A percentile compares a stretch with the other conserved stretches of the same genome.
These are phyloP conservation scores for Edaphochlamys debaryana DNA, from an alignment of 139 green algal species.

Conservation along the genomic window DNA sequence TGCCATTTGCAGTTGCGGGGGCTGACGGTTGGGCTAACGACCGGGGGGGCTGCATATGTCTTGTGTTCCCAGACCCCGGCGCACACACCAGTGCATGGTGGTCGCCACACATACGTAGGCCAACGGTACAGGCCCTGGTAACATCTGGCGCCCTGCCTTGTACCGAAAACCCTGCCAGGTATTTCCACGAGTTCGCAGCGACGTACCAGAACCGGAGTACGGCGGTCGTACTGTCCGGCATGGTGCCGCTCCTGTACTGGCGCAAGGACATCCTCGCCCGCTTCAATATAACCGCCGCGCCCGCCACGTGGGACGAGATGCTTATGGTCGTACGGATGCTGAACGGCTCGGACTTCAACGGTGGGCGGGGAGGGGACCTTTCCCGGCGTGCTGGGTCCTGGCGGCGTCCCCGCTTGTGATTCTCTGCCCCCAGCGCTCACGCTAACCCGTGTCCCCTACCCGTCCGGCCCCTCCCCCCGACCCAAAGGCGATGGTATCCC, in stretches of 20 bases:
- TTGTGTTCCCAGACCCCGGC: background rate
- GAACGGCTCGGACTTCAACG: conserved; percentile 24
- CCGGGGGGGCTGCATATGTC: too few species aligned
- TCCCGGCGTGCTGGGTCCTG: too few species aligned
- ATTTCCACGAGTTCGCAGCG: background rate
- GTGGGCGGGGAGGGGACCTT: too few species aligned
- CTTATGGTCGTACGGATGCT: background rate
- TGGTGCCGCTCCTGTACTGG: conserved; percentile 31
- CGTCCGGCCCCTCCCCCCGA: too few species aligned
- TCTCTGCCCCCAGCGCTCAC: too few species aligned
- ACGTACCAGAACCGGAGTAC: background rate
- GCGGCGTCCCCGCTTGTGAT: too few species aligned
- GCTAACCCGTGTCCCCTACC: too few species aligned
- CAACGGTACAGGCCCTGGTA: background rate
- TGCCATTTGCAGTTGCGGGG: too few species aligned
- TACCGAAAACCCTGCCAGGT: background rate
- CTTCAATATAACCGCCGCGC: background rate
- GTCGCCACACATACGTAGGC: background rate
- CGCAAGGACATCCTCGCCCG: conserved; percentile 7
- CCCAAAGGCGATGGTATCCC: conserved; percentile 9
- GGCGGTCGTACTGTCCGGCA: background rate
- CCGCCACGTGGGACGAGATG: conserved; percentile 24
- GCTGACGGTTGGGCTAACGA: too few species aligned
- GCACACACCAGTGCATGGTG: background rate
- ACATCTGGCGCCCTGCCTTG: too few species aligned